A percentile compares a stretch with the other conserved stretches of the same genome.
Evolutionary conservation across 306 rosid species (phyloP).

Genomic region (Fragaria ananassa): DNA sequence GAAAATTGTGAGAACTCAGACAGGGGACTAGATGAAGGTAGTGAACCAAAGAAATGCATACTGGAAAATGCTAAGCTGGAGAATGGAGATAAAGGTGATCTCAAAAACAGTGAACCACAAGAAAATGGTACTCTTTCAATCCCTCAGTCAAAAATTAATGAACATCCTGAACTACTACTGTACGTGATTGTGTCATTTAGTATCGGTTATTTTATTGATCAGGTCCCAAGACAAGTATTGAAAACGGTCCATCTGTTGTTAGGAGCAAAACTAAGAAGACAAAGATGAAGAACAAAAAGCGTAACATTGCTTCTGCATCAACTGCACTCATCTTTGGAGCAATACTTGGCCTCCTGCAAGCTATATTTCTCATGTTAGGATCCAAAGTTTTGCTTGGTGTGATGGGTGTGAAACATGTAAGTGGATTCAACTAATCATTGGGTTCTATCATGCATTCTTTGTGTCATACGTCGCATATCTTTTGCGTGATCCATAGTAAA

Average conservation of each 20-base stretch:
- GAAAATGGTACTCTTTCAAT: slow-evolving; percentile 32
- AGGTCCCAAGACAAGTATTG: slow-evolving; percentile 29
- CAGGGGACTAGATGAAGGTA: neutral
- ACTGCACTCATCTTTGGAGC: slow-evolving; percentile 88
- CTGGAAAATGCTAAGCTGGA: neutral
- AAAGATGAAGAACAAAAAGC: slow-evolving; percentile 41
- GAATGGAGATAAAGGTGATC: slow-evolving; percentile 8
- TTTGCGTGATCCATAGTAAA: neutral
- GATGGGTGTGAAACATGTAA: slow-evolving; percentile 81
- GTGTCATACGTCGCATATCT: neutral
- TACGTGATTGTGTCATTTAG: neutral
- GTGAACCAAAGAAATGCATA: neutral
- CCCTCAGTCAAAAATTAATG: neutral
- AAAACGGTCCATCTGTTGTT: slow-evolving; percentile 24
- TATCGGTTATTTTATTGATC: slow-evolving; percentile 17
- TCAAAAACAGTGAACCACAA: slow-evolving; percentile 5
- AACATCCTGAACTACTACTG: neutral
- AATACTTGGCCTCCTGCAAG: slow-evolving; percentile 78
- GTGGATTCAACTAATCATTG: slow-evolving; percentile 22
- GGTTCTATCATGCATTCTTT: neutral
- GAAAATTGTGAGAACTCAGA: slow-evolving; percentile 21
- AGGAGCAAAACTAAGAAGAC: slow-evolving; percentile 23
- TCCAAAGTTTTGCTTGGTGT: slow-evolving; percentile 69
- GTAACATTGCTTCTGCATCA: slow-evolving; percentile 81
- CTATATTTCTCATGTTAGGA: slow-evolving; percentile 57